A percentile compares a stretch with the other conserved stretches of the same genome.
Evolutionary conservation across 148 eudicot species (phyloP).

Genomic region (Cornus kousa): DNA sequence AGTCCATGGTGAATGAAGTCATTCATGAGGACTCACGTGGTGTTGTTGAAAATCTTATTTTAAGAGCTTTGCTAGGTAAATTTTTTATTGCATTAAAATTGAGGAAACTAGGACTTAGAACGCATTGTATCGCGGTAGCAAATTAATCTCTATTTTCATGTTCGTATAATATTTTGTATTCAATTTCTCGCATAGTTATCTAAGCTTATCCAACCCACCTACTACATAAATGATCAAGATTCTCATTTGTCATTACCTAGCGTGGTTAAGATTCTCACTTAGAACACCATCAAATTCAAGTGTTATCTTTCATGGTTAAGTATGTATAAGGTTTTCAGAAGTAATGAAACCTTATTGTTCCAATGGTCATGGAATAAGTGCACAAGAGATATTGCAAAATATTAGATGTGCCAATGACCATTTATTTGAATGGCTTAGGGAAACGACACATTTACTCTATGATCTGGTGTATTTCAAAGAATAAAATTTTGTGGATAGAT

Average conservation of each 20-base stretch:
- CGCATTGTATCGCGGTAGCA: too few species aligned
- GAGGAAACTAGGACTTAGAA: not conserved
- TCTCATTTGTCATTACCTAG: too few species aligned
- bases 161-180: not conserved
- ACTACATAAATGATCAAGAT: not conserved
- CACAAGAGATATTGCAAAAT: not conserved
- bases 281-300: not conserved
- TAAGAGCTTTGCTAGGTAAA: constrained; percentile 34
- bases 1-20: constrained; percentile 27
- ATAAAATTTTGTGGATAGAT: not conserved
- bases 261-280: not conserved
- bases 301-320: not conserved
- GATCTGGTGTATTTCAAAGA: not conserved
- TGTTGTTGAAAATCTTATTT: constrained; percentile 22
- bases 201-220: not conserved
- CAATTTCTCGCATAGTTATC: not conserved
- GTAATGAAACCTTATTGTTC: not conserved
- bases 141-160: constrained; percentile 1
- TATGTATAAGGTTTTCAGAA: not conserved
- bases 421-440: too few species aligned
- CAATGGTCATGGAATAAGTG: not conserved
- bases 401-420: too few species aligned
- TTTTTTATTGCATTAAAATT: not conserved
- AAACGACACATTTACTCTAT: too few species aligned
- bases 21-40: constrained; percentile 29